A percentile compares a stretch with the other conserved stretches of the same genome.
Conservation (phyloP, 2,329 filamentous ascomycete genomes). For the Teratosphaeria zuluensis region DNA sequence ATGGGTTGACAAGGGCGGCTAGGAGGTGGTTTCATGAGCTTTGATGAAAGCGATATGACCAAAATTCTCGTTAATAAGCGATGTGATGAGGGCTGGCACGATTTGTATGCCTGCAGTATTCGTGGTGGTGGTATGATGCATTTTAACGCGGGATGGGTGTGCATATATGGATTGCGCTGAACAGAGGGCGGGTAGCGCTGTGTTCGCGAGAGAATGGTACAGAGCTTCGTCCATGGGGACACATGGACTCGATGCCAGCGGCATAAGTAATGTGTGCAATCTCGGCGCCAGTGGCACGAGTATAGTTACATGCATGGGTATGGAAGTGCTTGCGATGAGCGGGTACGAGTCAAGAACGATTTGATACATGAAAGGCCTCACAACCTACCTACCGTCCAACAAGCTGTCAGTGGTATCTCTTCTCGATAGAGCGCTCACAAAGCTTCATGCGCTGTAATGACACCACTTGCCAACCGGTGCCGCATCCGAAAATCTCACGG, state of each 20-base stretch:
- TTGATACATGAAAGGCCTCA: neutral
- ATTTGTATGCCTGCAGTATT: too few relatives aligned
- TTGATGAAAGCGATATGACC: neutral
- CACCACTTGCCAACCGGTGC: neutral
- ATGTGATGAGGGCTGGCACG: neutral
- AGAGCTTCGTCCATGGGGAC: too few relatives aligned
- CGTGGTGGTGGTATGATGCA: neutral
- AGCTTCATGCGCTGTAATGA: neutral
- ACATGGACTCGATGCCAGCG: too few relatives aligned
- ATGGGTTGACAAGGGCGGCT: neutral
- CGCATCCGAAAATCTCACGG: neutral
- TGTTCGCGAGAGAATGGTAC: neutral
- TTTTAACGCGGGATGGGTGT: neutral
- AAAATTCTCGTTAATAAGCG: neutral
- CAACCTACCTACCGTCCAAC: too few relatives aligned
- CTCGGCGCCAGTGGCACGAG: too few relatives aligned
- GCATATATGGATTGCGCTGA: neutral
- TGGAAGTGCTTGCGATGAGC: too few relatives aligned
- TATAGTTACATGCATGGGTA: too few relatives aligned
- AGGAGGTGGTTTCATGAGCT: neutral
- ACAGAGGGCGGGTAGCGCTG: neutral
- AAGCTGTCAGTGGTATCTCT: too few relatives aligned
- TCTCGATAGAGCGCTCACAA: too few relatives aligned
- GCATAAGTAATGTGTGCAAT: too few relatives aligned
- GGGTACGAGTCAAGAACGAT: too few relatives aligned